Evolutionary conservation across 768 basidiomycete genomes (phyloP), one percentile per base, ranked within the genome.

Genomic region (Termitomyces heimii): DNA sequence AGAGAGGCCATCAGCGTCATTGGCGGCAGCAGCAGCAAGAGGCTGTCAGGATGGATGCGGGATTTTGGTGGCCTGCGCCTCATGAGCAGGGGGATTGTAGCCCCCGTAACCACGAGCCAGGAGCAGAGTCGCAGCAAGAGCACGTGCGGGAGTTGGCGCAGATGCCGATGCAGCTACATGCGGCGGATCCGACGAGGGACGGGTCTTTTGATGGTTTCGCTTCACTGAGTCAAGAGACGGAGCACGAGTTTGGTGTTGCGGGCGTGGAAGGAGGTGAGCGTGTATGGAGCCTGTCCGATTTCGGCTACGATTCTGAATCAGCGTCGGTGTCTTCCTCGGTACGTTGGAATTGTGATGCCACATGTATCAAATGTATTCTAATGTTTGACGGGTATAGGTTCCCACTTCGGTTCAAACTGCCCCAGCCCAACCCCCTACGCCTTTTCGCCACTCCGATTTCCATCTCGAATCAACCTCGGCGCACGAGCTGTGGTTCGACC

Each of bases 181-280:
- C 59, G 51, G 53, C 56, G 18, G 56, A 54, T 22, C 51, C 57
- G 18, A 56, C 31, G 29, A 44, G 57, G 26, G 62, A 63, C 14
- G 61, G 61, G 7, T 61, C 58, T 28, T 56, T 59, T 54, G 62
- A 61, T 58, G 4, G 5, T 10, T 52, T 35, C 3, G 7, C 1
- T 18, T 22, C 20, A 1, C 32, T 26, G 5, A 26, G 34, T 31
- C 22, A 22, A 22, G 47, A 55, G 18, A 35, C 13, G 32, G 45
- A 47, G 40, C 5, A 35, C 3, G 55, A 34, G 10, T 35, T 10
- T n/a, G 7, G 1, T 53, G 8, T 14, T 16, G 13, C 6, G 28
- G n/a, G 39, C 2, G 26, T 3, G 2, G 52, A 43, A 20, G 39
- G 2, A 40, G 31, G 31, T 22, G 52, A 53, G 40, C 43, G 29